Base-by-base conservation (phyloP, 305 asterid genomes). In the Solanum hybrid region DNA sequence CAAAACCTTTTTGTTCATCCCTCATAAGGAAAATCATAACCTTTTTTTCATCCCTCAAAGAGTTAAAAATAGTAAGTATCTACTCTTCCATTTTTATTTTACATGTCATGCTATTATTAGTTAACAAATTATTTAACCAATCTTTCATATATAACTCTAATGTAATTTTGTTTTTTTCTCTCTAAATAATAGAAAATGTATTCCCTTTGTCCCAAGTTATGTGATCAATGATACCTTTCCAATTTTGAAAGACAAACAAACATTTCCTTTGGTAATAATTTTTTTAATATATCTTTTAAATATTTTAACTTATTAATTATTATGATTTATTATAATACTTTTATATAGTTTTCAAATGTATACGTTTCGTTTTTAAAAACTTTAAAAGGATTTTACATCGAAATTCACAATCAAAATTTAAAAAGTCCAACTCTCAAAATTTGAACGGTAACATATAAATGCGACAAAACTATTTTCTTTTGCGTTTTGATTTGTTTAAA, bases 1-100 rank as follows among this genome's bases (percentile, higher is more conserved):
- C 76, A 31, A 51, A 84, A 51, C 76, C 88, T 31, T 51, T 77
- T 51, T 84, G 76, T 17, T 84, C 76, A 27, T 45, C 39, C 36
- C 73, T 83, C 75, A 45, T 29, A 45, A 15, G 27, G 88, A 82
- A 82, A 26, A 39, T 79, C 33, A 79, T 36, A 79, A 79, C 32
- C 57, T 79, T 79, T 79, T 79, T 10, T 79, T 33, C 31, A 36
- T 10, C 57, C 51, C 57, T 79, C 57, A 79, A 79, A n/a, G 39
- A 22, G 36, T 38, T 24, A 39, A 39, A 12, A 81, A 12, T 3
- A 10, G 2, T 14, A 10, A 20, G 3, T 14, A 3, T 37, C 20
- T 15, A 9, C 26, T 39, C 87, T 33, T 39, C 24, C 24, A 7
- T 82, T 80, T 61, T 39, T 39, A 82, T 82, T 29, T 82, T 41